These are phyloP conservation scores for Thalassiosira sp. DNA, from an alignment of 352 stramenopile species.

Conservation along the genomic window DNA sequence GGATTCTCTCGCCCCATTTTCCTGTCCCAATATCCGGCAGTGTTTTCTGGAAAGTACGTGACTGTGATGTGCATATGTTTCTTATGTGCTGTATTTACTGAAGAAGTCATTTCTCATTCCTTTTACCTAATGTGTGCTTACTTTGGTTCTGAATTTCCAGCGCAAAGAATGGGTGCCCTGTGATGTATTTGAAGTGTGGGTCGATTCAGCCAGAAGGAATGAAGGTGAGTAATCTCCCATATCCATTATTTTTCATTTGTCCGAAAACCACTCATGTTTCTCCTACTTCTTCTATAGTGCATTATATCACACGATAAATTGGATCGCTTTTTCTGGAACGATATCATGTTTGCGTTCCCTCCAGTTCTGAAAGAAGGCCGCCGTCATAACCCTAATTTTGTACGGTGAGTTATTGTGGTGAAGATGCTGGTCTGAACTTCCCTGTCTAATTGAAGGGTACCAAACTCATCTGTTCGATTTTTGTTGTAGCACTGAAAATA, in stretches of 20 bases:
- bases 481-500: conserved; percentile 42
- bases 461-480: neutral
- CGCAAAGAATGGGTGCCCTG: conserved; percentile 67
- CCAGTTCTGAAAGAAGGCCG: conserved; percentile 47
- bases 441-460: too few species aligned
- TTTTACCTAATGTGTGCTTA: neutral
- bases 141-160: conserved; percentile 1
- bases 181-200: conserved; percentile 67
- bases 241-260: neutral
- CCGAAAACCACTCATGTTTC: neutral
- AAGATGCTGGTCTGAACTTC: neutral
- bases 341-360: conserved; percentile 58
- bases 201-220: conserved; percentile 65
- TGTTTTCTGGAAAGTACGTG: conserved; percentile 38
- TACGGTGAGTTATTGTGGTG: conserved; percentile 24
- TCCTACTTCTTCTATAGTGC: conserved; percentile 8
- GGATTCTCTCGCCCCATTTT: conserved; percentile 59
- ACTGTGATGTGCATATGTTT: conserved; percentile 24
- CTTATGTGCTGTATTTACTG: neutral
- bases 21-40: conserved; percentile 42
- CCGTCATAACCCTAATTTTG: conserved; percentile 55
- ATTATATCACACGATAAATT: conserved; percentile 51
- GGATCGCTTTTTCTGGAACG: conserved; percentile 66
- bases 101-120: neutral
- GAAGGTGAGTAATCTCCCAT: conserved; percentile 17